These are phyloP conservation scores for Glycyrrhiza uralensis DNA, from an alignment of 306 rosid genomes.

Conservation along the genomic window DNA sequence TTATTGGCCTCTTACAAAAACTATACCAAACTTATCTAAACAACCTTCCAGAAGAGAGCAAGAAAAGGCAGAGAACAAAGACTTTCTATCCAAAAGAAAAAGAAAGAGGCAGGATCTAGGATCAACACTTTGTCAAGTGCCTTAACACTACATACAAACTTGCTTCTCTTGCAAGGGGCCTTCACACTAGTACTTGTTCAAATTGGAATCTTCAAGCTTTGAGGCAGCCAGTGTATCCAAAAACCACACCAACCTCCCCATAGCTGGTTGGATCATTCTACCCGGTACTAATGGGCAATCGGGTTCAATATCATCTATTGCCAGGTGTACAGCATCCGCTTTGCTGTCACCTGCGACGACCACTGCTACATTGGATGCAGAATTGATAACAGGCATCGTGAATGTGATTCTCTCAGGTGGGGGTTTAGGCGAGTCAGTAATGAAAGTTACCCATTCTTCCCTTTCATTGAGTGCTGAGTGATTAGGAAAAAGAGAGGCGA, in stretches of 20 bases:
- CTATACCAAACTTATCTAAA: constrained; percentile 47
- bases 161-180: constrained; percentile 33
- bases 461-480: constrained; percentile 66
- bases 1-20: constrained; percentile 54
- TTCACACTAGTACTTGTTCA: constrained; percentile 47
- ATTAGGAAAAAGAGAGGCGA: constrained; percentile 83
- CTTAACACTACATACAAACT: constrained; percentile 61
- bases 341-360: constrained; percentile 70
- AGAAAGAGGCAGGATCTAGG: constrained; percentile 27
- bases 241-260: constrained; percentile 89
- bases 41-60: constrained; percentile 40
- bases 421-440: constrained; percentile 88
- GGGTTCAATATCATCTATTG: constrained; percentile 53
- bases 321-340: constrained; percentile 72
- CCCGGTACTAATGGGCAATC: constrained; percentile 62
- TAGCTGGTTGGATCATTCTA: constrained; percentile 68
- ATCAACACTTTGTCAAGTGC: constrained; percentile 43
- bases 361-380: constrained; percentile 79
- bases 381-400: constrained; percentile 95
- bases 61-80: constrained; percentile 43
- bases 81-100: constrained; percentile 34
- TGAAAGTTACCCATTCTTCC: constrained; percentile 87
- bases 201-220: constrained; percentile 60
- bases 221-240: constrained; percentile 85
- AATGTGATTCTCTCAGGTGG: constrained; percentile 99